Evolutionary conservation across 2,329 filamentous ascomycete species (phyloP).

Genomic region (Orbilia oligospora): DNA sequence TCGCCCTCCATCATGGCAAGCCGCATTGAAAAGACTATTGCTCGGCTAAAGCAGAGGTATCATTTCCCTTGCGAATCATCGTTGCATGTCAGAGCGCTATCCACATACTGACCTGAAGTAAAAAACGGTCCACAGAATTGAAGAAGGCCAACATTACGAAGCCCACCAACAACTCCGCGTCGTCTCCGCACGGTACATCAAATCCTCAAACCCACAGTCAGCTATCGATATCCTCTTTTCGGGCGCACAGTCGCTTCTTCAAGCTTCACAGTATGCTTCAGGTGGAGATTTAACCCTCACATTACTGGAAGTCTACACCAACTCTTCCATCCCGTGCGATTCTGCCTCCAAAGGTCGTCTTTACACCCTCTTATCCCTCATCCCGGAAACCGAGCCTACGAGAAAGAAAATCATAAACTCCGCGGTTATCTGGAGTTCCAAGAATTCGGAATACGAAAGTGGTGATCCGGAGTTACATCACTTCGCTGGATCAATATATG

Average conservation of each 20-base stretch:
- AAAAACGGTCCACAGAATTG: slow-evolving; percentile 73
- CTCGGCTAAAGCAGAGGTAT: slow-evolving; percentile 83
- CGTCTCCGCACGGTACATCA: slow-evolving; percentile 92
- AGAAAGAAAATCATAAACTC: slow-evolving; percentile 93
- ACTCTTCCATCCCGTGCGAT: slow-evolving; percentile 84
- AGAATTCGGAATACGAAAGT: slow-evolving; percentile 86
- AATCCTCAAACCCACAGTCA: slow-evolving; percentile 84
- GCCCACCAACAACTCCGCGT: slow-evolving; percentile 98
- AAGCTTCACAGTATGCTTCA: slow-evolving; percentile 92
- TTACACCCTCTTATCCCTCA: slow-evolving; percentile 77
- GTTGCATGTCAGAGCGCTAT: not conserved
- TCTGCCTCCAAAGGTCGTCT: slow-evolving; percentile 76
- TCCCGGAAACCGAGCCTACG: slow-evolving; percentile 86
- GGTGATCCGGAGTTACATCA: slow-evolving; percentile 96
- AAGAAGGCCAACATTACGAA: slow-evolving; percentile 95
- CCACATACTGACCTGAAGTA: slow-evolving; percentile 55
- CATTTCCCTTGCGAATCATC: slow-evolving; percentile 9
- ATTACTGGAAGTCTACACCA: slow-evolving; percentile 90
- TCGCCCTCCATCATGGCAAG: slow-evolving; percentile 66
- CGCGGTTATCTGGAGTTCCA: slow-evolving; percentile 88
- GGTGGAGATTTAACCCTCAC: slow-evolving; percentile 91
- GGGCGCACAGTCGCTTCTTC: slow-evolving; percentile 86
- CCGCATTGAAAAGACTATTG: slow-evolving; percentile 80
- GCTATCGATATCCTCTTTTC: slow-evolving; percentile 88
- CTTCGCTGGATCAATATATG: slow-evolving; percentile 87